Evolutionary conservation across 805 yeast genomes (phyloP), one percentile per base, ranked within the genome.

Genomic region (Yamadazyma sp.): DNA sequence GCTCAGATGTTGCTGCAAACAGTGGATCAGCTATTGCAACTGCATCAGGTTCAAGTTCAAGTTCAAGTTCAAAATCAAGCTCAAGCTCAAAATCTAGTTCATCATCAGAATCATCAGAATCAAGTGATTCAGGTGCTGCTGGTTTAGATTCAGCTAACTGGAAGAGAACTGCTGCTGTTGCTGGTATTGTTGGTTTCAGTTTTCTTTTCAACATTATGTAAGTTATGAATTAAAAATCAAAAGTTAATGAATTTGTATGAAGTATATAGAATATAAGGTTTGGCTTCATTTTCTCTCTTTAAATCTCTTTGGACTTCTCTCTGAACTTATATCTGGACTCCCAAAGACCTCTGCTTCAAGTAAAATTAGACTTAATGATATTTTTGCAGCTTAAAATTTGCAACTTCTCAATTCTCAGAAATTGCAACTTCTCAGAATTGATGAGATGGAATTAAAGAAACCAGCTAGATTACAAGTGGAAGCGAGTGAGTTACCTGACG

Each of bases 391-490:
- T n/a, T n/a, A n/a, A n/a, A n/a, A n/a, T n/a, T n/a, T n/a, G n/a
- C n/a, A n/a, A n/a, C n/a, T n/a, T n/a, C n/a, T n/a, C n/a, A n/a
- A n/a, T n/a, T n/a, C n/a, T n/a, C n/a, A n/a, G n/a, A n/a, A n/a
- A n/a, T n/a, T n/a, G n/a, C n/a, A n/a, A n/a, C n/a, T n/a, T n/a
- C n/a, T n/a, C n/a, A n/a, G n/a, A n/a, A n/a, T n/a, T n/a, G n/a
- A n/a, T n/a, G n/a, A n/a, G 10, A n/a, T n/a, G n/a, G n/a, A n/a
- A n/a, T n/a, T 11, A 22, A 22, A 9, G 23, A 37, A 35, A 27
- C 69, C 87, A 0, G 96, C 96, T 0, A 62, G 93, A 20, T 65
- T 79, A 2, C 96, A 87, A 52, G 77, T 85, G 1, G 81, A 79
- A 38, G 82, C 86, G 1, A 70, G 72, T 0, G 63, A 65, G 4